Conservation (phyloP, 768 basidiomycete species). For the Steccherinum ochraceum region DNA sequence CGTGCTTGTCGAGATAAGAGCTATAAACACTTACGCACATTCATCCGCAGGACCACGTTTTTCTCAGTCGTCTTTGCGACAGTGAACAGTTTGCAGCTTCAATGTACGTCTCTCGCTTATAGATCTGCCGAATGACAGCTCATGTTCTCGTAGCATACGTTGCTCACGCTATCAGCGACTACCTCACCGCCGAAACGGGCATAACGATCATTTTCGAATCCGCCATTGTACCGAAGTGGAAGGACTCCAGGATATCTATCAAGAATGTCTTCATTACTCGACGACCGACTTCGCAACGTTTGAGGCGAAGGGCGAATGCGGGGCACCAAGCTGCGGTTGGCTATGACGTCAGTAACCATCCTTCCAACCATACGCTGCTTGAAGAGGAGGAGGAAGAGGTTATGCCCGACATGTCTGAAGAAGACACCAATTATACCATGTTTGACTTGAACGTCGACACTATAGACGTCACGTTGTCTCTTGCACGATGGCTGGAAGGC, state of each 20-base stretch:
- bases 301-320: conserved; percentile 10
- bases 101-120: conserved; percentile 44
- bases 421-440: conserved; percentile 75
- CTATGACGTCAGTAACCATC: conserved; percentile 75
- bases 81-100: conserved; percentile 79
- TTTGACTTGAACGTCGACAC: conserved; percentile 93
- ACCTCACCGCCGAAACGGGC: conserved; percentile 89
- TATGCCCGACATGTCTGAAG: conserved; percentile 12
- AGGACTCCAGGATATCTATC: conserved; percentile 92
- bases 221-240: conserved; percentile 97
- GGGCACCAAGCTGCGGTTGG: conserved; percentile 57
- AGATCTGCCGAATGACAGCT: not conserved
- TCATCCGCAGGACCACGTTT: conserved; percentile 86
- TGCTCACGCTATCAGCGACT: conserved; percentile 84
- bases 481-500: conserved; percentile 91
- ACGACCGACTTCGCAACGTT: conserved; percentile 37
- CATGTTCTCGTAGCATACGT: conserved; percentile 58
- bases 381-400: conserved; percentile 47
- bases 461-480: conserved; percentile 89
- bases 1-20: conserved; percentile 25
- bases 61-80: conserved; percentile 90
- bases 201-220: conserved; percentile 95
- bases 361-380: conserved; percentile 53
- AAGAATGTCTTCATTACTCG: conserved; percentile 94
- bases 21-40: conserved; percentile 5